Base-by-base conservation (phyloP, 805 yeast genomes). In the Wickerhamomyces ciferrii region DNA sequence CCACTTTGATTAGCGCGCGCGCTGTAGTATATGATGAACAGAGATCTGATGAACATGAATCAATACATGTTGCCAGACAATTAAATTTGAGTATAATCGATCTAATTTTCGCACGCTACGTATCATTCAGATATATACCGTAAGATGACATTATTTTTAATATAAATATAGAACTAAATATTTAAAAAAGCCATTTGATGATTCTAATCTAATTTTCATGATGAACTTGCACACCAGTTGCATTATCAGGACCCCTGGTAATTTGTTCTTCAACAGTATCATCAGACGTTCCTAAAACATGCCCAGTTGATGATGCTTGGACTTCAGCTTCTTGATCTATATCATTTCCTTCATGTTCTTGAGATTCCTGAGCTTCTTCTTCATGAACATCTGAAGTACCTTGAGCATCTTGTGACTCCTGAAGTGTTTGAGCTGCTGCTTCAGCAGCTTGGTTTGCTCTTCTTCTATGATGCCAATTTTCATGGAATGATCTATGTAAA, bases 191-290 rank as follows among this genome's bases (percentile, higher is more conserved):
- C n/a, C n/a, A n/a, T n/a, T 32, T 5, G 18, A 32, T 32, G 13
- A 15, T 5, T 32, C 13, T 24, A 23, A 23, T 7, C 27, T 29
- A 42, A n/a, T 40, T 21, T 24, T 48, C 47, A n/a, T 42, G 43
- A 39, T 43, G 46, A 21, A 27, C 15, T 25, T 48, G 47, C n/a
- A 20, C 32, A 24, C 51, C 53, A 1, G 53, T 48, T 17, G 53
- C 37, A 17, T 43, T 45, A 27, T 34, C 38, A 4, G 20, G 24
- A 14, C 10, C 18, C 13, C 17, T 7, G 37, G n/a, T 34, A 3
- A 37, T 15, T 21, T 24, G 31, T 7, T 36, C 39, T 10, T 43
- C 35, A 14, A 20, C 43, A 20, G 24, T 15, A 18, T 17, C 43
- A 19, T 37, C 34, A 39, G 4, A 11, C 3, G 42, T 27, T 23